A percentile compares a stretch with the other conserved stretches of the same genome.
Conservation (phyloP, 352 stramenopile genomes). For the Phytophthora pini region DNA sequence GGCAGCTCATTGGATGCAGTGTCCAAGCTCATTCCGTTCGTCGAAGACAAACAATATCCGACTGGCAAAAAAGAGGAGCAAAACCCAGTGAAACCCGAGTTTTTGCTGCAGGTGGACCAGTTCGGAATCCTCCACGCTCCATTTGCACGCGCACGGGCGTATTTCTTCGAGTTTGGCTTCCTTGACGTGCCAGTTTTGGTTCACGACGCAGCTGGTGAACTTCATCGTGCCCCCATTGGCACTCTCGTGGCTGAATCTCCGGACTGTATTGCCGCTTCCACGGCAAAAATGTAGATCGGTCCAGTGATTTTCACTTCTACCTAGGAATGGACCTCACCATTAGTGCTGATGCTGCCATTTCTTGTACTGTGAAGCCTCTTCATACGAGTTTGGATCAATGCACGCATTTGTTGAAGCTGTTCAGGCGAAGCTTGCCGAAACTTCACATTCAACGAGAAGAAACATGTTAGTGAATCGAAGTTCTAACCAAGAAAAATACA, state of each 20-base stretch:
- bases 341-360: constrained; percentile 4
- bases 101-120: constrained; percentile 88
- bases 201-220: constrained; percentile 38
- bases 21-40: constrained; percentile 67
- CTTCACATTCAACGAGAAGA: constrained; percentile 20
- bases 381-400: constrained; percentile 37
- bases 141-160: constrained; percentile 82
- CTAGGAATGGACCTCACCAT: not conserved
- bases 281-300: constrained; percentile 13
- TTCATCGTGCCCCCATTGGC: constrained; percentile 45
- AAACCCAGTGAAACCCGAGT: constrained; percentile 31
- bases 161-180: constrained; percentile 85
- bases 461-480: constrained; percentile 4
- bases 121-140: constrained; percentile 89
- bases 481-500: constrained; percentile 13
- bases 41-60: constrained; percentile 43
- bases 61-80: constrained; percentile 2
- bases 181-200: constrained; percentile 46
- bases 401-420: constrained; percentile 56
- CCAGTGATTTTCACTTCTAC: not conserved
- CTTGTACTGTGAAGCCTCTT: constrained; percentile 14
- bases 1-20: constrained; percentile 65
- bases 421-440: constrained; percentile 58
- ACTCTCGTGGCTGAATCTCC: constrained; percentile 57
- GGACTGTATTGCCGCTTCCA: constrained; percentile 57